phyloP scores from a whole-genome alignment of 352 stramenopile species.

The Phytophthora sojae region DNA sequence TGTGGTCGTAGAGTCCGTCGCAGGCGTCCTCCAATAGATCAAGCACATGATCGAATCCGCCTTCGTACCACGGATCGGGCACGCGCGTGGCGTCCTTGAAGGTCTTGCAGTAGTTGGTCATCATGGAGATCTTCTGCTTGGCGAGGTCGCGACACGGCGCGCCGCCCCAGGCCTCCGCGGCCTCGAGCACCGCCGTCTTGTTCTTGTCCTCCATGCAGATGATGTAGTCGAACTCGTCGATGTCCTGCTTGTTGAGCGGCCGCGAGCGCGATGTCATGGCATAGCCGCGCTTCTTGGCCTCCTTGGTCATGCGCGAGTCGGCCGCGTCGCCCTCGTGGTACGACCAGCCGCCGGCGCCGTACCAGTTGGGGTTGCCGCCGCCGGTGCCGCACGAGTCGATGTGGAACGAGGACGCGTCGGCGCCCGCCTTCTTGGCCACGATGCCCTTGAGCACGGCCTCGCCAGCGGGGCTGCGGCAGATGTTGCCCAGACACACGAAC shows the following conservation, averaged over 20 bases:
- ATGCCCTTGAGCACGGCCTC: conserved; percentile 90
- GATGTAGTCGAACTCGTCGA: conserved; percentile 90
- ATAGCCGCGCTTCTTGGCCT: conserved; percentile 86
- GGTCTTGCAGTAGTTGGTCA: conserved; percentile 83
- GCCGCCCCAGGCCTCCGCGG: conserved; percentile 84
- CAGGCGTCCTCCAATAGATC: conserved; percentile 91
- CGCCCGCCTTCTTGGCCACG: conserved; percentile 43
- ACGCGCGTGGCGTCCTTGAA: conserved; percentile 70
- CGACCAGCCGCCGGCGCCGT: conserved; percentile 75
- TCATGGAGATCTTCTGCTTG: conserved; percentile 79
- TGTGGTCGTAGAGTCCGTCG: conserved; percentile 72
- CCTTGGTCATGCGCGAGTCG: conserved; percentile 86
- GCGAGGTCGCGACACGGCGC: conserved; percentile 54
- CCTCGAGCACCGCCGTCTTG: conserved; percentile 80
- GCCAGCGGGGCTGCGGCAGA: conserved; percentile 85
- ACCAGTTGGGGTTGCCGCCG: conserved; percentile 84
- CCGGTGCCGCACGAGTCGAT: conserved; percentile 91
- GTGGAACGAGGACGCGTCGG: conserved; percentile 44
- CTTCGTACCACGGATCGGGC: conserved; percentile 88
- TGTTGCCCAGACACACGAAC: conserved; percentile 93
- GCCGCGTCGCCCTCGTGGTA: conserved; percentile 90
- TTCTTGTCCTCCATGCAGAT: conserved; percentile 93
- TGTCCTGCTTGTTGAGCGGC: conserved; percentile 71
- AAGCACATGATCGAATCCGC: conserved; percentile 90
- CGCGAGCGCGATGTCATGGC: conserved; percentile 81